Percentiles rank a stretch among this genome's conserved stretches.
These are phyloP conservation scores for Peronospora belbahrii DNA, from an alignment of 352 stramenopile genomes.

Conservation along the genomic window DNA sequence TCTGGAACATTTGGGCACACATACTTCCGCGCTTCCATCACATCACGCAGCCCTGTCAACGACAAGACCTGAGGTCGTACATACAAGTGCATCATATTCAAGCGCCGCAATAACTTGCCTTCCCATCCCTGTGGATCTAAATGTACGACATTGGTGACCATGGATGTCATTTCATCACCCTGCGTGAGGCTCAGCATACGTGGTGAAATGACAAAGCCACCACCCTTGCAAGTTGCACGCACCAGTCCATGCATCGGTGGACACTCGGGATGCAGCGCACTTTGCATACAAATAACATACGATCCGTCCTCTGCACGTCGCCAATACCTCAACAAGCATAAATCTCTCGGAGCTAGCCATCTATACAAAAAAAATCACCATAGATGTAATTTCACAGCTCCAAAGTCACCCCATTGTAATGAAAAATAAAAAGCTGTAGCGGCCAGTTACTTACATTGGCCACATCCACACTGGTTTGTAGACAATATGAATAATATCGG, in stretches of 20 bases:
- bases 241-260: slow-evolving; percentile 51
- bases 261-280: slow-evolving; percentile 64
- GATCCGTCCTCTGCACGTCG: slow-evolving; percentile 57
- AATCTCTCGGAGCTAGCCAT: slow-evolving; percentile 57
- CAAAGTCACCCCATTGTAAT: too few relatives aligned
- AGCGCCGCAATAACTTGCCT: slow-evolving; percentile 45
- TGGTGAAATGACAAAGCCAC: slow-evolving; percentile 55
- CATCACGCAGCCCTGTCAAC: slow-evolving; percentile 49
- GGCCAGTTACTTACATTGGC: slow-evolving; percentile 60
- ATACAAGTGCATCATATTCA: slow-evolving; percentile 51
- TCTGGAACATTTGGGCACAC: slow-evolving; percentile 61
- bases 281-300: slow-evolving; percentile 75
- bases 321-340: slow-evolving; percentile 71
- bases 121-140: slow-evolving; percentile 63
- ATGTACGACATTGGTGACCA: slow-evolving; percentile 68
- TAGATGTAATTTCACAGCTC: too few relatives aligned
- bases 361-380: slow-evolving; percentile 18
- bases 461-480: slow-evolving; percentile 73
- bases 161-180: slow-evolving; percentile 46
- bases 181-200: slow-evolving; percentile 22
- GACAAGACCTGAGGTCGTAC: slow-evolving; percentile 52
- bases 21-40: slow-evolving; percentile 73
- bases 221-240: slow-evolving; percentile 52
- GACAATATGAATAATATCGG: slow-evolving; percentile 74
- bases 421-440: too few relatives aligned